Conservation (phyloP, 257 asterid species). For the Verbena officinalis region DNA sequence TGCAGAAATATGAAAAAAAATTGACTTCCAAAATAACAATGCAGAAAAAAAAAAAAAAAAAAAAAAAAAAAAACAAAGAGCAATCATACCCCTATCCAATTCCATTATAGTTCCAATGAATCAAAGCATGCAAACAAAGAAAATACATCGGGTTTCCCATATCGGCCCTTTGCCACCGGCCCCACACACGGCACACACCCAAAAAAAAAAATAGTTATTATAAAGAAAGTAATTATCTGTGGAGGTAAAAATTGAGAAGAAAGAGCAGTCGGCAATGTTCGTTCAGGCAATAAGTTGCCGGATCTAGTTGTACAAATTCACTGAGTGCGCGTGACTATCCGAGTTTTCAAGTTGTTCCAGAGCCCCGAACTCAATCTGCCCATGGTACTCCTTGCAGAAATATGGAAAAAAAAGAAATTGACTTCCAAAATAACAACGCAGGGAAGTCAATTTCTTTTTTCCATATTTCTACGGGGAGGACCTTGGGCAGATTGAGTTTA, state of each 20-base stretch:
- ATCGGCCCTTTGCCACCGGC: background rate
- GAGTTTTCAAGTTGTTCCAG: conserved; percentile 80
- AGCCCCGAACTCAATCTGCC: conserved; percentile 78
- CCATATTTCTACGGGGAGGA: conserved; percentile 49
- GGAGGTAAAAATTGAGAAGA: conserved; percentile 74
- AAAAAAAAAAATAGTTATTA: background rate
- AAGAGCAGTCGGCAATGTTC: conserved; percentile 71
- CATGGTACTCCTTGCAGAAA: conserved; percentile 58
- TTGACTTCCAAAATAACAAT: too few species aligned
- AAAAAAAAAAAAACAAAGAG: background rate
- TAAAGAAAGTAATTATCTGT: conserved; percentile 53
- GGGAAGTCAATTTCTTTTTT: background rate
- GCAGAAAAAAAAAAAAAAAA: too few species aligned
- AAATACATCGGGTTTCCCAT: background rate
- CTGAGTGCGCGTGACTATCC: conserved; percentile 66
- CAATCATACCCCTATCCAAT: conserved; percentile 9
- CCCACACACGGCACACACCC: too few species aligned
- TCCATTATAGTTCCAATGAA: background rate
- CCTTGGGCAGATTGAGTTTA: conserved; percentile 72
- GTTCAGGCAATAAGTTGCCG: conserved; percentile 54
- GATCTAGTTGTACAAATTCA: conserved; percentile 57
- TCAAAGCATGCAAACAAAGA: background rate
- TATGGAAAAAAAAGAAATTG: background rate
- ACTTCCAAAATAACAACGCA: conserved; percentile 3
- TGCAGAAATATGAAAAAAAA: too few species aligned